These are phyloP conservation scores for Talaromyces thailandensis DNA, from an alignment of 495 filamentous ascomycete genomes.

Conservation along the genomic window DNA sequence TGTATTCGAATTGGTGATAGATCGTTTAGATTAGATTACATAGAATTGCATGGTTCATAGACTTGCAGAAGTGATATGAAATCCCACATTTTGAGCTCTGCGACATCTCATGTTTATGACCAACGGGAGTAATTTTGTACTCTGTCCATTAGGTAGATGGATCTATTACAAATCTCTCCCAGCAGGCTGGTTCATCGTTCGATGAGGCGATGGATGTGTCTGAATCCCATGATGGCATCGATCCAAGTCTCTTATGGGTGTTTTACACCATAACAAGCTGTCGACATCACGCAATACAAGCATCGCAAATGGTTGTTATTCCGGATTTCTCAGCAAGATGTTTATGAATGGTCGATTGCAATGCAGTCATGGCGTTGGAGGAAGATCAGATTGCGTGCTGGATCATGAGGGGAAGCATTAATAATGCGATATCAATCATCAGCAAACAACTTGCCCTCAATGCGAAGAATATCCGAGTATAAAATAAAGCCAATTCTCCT, in stretches of 20 bases:
- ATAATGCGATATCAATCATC: neutral
- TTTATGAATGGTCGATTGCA: neutral
- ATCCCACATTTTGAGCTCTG: neutral
- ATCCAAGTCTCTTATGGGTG: neutral
- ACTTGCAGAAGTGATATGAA: neutral
- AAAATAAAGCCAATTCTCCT: neutral
- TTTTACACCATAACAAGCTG: neutral
- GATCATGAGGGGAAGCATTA: neutral
- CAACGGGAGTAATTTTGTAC: neutral
- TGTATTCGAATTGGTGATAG: constrained; percentile 5
- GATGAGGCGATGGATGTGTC: neutral
- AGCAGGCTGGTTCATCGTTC: neutral
- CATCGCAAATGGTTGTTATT: neutral
- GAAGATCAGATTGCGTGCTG: constrained; percentile 4
- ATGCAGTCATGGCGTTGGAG: constrained; percentile 1
- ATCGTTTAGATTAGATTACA: neutral
- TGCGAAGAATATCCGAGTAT: neutral
- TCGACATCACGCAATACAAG: neutral
- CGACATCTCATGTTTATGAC: neutral
- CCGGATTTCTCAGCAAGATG: neutral
- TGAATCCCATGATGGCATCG: neutral
- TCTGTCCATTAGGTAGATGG: neutral
- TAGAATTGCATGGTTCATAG: neutral
- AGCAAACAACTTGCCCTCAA: neutral
- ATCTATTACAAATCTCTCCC: neutral